Percentiles rank a stretch among this genome's conserved stretches.
Evolutionary conservation across 306 rosid species (phyloP).

Genomic region (Quercus dentata): DNA sequence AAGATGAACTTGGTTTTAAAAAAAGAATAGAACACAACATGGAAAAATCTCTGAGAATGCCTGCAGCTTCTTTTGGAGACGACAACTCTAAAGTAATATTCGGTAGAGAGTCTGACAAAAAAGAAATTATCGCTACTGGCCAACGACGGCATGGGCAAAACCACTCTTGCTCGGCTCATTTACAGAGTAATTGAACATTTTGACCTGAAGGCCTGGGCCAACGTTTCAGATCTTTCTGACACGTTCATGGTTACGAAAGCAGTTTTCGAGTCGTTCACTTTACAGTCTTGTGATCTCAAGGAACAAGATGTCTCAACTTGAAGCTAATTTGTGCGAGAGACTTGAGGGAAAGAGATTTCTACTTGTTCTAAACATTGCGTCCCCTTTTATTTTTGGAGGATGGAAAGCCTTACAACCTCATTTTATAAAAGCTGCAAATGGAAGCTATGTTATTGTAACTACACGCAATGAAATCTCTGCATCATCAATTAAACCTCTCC

Average conservation of each 20-base stretch:
- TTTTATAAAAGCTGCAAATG: background rate
- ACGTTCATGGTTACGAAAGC: background rate
- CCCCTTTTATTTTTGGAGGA: too few relatives aligned
- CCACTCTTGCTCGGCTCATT: constrained; percentile 25
- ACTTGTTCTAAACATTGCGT: background rate
- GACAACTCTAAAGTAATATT: constrained; percentile 11
- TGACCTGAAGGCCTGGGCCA: constrained; percentile 23
- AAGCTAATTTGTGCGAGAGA: background rate
- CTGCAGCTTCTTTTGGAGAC: background rate
- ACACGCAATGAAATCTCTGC: constrained; percentile 8
- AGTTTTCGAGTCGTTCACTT: background rate
- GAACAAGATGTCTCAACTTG: too few relatives aligned
- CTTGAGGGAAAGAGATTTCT: constrained; percentile 1
- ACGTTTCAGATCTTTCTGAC: too few relatives aligned
- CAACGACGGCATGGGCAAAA: constrained; percentile 36
- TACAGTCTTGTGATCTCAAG: background rate
- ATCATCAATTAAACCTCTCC: background rate
- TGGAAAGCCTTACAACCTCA: background rate
- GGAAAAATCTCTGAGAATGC: too few relatives aligned
- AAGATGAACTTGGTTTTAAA: background rate
- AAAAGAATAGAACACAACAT: too few relatives aligned
- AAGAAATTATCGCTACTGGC: constrained; percentile 18
- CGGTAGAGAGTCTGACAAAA: constrained; percentile 27
- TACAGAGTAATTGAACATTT: constrained; percentile 1
- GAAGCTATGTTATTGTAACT: constrained; percentile 18